Evolutionary conservation across 2,329 filamentous ascomycete species (phyloP).

Genomic region (Dothistroma pini): DNA sequence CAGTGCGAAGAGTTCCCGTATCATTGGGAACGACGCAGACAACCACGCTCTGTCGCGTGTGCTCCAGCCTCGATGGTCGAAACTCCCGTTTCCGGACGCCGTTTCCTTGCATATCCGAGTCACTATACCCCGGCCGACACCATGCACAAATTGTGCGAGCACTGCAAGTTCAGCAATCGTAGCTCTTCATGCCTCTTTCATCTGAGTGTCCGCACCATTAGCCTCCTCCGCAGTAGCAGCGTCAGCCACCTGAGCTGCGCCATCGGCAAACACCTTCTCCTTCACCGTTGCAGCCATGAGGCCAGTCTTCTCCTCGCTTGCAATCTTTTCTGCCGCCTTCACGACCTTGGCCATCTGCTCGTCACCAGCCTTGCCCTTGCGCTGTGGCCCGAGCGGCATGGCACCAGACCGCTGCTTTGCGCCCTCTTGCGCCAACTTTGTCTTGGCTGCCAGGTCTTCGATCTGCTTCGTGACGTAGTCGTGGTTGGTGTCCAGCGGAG

Average conservation of each 20-base stretch:
- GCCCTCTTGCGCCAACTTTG: slow-evolving; percentile 48
- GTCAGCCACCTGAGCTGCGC: slow-evolving; percentile 15
- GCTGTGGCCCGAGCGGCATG: slow-evolving; percentile 27
- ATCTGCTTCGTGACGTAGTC: slow-evolving; percentile 94
- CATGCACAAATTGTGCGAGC: background rate
- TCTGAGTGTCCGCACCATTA: slow-evolving; percentile 30
- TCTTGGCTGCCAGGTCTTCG: slow-evolving; percentile 78
- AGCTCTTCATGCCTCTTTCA: slow-evolving; percentile 24
- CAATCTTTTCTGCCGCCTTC: slow-evolving; percentile 59
- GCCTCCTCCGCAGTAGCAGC: slow-evolving; percentile 19
- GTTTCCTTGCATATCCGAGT: slow-evolving; percentile 1
- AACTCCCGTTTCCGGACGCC: background rate
- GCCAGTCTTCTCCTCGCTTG: slow-evolving; percentile 60
- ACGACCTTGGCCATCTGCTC: slow-evolving; percentile 57
- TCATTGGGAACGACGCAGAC: background rate
- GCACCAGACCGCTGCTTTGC: slow-evolving; percentile 27
- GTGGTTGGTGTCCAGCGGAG: slow-evolving; percentile 83
- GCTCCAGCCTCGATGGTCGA: background rate
- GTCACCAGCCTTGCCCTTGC: slow-evolving; percentile 37
- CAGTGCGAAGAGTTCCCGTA: background rate
- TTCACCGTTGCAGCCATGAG: slow-evolving; percentile 62
- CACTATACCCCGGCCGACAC: background rate
- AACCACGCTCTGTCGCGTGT: background rate
- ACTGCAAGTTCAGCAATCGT: background rate
- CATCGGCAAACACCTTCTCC: slow-evolving; percentile 54